Evolutionary conservation across 148 eudicot genomes (phyloP).

Genomic region (Fagopyrum homotropicum): DNA sequence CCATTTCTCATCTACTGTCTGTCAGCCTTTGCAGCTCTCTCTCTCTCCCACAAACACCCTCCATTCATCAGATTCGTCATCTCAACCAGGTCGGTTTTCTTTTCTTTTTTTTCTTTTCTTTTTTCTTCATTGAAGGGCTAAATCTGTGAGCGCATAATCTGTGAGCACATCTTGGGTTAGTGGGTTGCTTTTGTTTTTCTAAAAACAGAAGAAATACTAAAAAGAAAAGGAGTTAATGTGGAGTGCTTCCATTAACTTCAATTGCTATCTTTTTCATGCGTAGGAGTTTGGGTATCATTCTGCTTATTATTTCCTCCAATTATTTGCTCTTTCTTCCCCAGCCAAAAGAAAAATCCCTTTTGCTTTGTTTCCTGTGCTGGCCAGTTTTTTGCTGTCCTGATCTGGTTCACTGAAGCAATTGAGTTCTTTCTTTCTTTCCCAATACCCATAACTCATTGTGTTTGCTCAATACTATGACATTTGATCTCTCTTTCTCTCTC

Average conservation of each 20-base stretch:
- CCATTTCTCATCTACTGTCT: neutral
- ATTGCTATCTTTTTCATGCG: conserved; percentile 4
- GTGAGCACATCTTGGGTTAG: neutral
- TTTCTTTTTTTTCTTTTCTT: neutral
- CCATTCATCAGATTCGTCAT: neutral
- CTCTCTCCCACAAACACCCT: conserved; percentile 1
- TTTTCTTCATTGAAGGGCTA: neutral
- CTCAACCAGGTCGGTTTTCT: conserved; percentile 1
- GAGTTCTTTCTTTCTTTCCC: neutral
- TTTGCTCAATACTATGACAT: neutral
- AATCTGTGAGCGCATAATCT: conserved; percentile 1
- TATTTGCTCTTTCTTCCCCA: neutral
- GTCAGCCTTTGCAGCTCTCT: neutral
- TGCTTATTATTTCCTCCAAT: neutral
- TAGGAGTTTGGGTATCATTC: conserved; percentile 7
- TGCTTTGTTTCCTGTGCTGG: neutral
- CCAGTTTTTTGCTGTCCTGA: conserved; percentile 1
- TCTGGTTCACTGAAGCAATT: neutral
- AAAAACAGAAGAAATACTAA: neutral
- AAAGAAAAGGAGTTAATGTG: conserved; percentile 4
- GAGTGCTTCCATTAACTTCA: conserved; percentile 7
- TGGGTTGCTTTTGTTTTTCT: neutral
- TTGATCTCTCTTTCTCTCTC: neutral
- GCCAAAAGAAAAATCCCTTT: neutral
- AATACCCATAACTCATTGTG: neutral